Base-by-base conservation (phyloP, 2,329 filamentous ascomycete species). In the Cordyceps cateniannulata region DNA sequence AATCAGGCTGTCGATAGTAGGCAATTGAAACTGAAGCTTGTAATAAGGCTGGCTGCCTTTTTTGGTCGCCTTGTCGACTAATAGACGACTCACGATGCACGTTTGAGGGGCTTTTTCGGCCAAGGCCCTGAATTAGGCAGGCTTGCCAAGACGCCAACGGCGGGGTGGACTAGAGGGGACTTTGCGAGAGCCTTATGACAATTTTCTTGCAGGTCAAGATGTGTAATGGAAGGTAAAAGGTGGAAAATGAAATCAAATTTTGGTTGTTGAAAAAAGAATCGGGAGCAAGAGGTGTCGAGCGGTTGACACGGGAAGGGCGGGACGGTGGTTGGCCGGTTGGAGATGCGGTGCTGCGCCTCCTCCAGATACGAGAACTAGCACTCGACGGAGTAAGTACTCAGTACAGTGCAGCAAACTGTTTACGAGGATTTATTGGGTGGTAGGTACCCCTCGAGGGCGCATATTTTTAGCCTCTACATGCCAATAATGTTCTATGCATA, bases 71-170 rank as follows among this genome's bases (percentile, higher is more conserved):
- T 12, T 22, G 12, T 22, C 52, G n/a, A 55, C 40, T 29, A 29
- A 7, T 29, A 27, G 14, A 22, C n/a, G n/a, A 18, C 27, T 32
- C 16, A 42, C 3, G n/a, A 42, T 18, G 40, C 47, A 18, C 48
- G 3, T 2, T 18, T n/a, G 29, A 38, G 50, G 38, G 24, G 10
- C 5, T 45, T n/a, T 25, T 27, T 56, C 40, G 53, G 52, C 52
- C 38, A 25, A 44, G 25, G 40, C 8, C 16, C 52, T 32, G 18
- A n/a, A 56, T 35, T 42, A 25, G 40, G 53, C 53, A 25, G 40
- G 53, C 27, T 47, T 35, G 53, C 53, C 42, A 56, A 56, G 53
- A 29, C 53, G 52, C 51, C 38, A 44, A 55, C 16, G 38, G 24
- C 53, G 42, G 53, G 38, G 40, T 49, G 45, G 24, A 27, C 18